Evolutionary conservation across 2,329 filamentous ascomycete species (phyloP), one percentile per base, ranked within the genome.

Genomic region (Ophiocordyceps robertsii): DNA sequence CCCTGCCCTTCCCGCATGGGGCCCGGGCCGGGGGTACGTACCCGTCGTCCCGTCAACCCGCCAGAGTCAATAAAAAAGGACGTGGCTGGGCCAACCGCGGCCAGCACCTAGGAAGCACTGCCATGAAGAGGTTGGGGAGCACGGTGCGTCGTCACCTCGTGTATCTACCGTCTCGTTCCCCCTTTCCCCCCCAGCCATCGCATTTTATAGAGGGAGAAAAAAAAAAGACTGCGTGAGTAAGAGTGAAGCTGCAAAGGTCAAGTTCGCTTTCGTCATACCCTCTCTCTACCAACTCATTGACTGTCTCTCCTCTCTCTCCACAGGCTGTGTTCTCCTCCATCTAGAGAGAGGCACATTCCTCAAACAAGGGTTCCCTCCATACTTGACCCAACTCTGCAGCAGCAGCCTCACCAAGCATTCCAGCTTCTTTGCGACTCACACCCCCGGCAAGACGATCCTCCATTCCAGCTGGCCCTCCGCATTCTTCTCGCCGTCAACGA

Each of bases 31-130:
- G 43, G 50, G 46, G 45, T 48, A 44, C 44, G 45, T 46, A 24
- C 10, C 29, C 37, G 53, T 58, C 49, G 42, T 50, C 51, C 40
- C 35, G 53, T 40, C 56, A 56, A 57, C 55, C 44, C 27, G 6
- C 1, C 37, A 38, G 43, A 50, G 54, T 57, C 53, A 57, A 58
- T 53, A 58, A 51, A 56, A 56, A 56, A 49, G 42, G 44, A 41
- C 44, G 56, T 56, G 56, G 56, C 55, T 58, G 55, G 56, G 53
- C 55, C 51, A 56, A 56, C 51, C 49, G 48, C 40, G 40, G 41
- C 39, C 36, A 8, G 17, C 43, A 38, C 38, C 40, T 39, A 31
- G 39, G 41, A 16, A 43, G 29, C 19, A 19, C 19, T 19, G 19
- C 19, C 19, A 19, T 3, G 19, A 19, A 37, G 37, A 30, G 27